Conservation (phyloP, 2,329 filamentous ascomycete species). For the Parasarocladium wereldwijsianum region DNA sequence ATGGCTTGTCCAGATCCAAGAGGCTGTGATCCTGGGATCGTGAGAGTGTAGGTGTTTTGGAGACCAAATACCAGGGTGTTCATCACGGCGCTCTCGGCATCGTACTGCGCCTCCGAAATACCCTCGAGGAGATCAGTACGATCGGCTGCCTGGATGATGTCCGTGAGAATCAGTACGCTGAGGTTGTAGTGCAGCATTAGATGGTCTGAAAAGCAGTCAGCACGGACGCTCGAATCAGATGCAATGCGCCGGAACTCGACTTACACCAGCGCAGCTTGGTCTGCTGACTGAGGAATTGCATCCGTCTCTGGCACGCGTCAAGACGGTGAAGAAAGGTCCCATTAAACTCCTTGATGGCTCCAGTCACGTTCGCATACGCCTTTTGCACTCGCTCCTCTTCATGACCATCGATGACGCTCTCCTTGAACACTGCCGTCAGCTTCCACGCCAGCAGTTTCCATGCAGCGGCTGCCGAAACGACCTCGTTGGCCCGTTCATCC, state of each 20-base stretch:
- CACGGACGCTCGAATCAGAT: conserved; percentile 3
- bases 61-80: conserved; percentile 16
- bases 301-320: conserved; percentile 15
- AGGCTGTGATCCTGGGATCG: no score
- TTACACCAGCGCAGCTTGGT: conserved; percentile 18
- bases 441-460: conserved; percentile 19
- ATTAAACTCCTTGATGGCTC: conserved; percentile 14
- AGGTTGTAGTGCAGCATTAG: conserved; percentile 19
- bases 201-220: conserved; percentile 13
- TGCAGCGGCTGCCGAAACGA: conserved; percentile 13
- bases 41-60: conserved; percentile 12
- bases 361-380: conserved; percentile 11
- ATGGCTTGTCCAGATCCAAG: no score
- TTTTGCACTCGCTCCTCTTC: conserved; percentile 15
- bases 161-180: conserved; percentile 16
- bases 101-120: conserved; percentile 11
- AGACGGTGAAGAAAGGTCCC: conserved; percentile 13
- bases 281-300: conserved; percentile 16
- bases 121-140: conserved; percentile 13
- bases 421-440: conserved; percentile 16
- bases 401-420: conserved; percentile 16
- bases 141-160: conserved; percentile 15
- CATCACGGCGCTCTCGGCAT: conserved; percentile 17
- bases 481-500: conserved; percentile 16
- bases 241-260: conserved; percentile 4